These are phyloP conservation scores for Lasiosphaeria ovina DNA, from an alignment of 495 filamentous ascomycete species.

Conservation along the genomic window DNA sequence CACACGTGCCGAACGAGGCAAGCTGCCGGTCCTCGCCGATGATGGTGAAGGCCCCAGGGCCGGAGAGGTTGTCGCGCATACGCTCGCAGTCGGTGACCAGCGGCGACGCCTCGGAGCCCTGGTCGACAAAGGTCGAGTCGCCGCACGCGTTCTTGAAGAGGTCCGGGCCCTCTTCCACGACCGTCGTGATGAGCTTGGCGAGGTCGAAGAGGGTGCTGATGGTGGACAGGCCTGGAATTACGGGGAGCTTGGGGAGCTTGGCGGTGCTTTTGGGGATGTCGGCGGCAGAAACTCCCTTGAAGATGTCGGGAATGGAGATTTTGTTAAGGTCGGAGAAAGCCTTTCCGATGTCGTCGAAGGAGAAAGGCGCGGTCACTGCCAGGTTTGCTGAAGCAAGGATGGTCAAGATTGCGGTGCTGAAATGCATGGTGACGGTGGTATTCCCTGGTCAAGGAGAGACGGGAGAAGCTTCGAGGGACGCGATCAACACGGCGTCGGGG, in stretches of 20 bases:
- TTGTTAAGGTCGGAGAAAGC: not conserved
- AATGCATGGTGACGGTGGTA: not conserved
- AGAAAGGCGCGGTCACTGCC: not conserved
- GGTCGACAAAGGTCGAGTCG: conserved; percentile 1
- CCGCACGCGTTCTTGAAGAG: conserved; percentile 2
- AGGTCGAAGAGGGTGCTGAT: not conserved
- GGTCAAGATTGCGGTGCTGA: not conserved
- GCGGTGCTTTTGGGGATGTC: not conserved
- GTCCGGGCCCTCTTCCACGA: not conserved
- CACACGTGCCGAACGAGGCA: not conserved
- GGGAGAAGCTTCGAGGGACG: not conserved
- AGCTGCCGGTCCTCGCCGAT: not conserved
- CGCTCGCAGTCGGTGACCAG: conserved; percentile 3
- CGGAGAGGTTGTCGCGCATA: not conserved
- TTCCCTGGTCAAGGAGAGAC: not conserved
- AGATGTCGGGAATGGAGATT: not conserved
- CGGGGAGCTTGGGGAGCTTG: not conserved
- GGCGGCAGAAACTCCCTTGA: not conserved
- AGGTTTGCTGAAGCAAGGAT: not conserved
- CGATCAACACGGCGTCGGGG: not conserved
- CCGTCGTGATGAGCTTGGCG: not conserved
- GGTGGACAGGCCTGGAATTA: not conserved
- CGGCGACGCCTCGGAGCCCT: conserved; percentile 1
- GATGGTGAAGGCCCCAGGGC: not conserved
- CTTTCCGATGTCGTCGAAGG: not conserved